Percentiles rank a stretch among this genome's conserved stretches.
These are phyloP conservation scores for Closterium sp. DNA, from an alignment of 139 green algal species.

Conservation along the genomic window DNA sequence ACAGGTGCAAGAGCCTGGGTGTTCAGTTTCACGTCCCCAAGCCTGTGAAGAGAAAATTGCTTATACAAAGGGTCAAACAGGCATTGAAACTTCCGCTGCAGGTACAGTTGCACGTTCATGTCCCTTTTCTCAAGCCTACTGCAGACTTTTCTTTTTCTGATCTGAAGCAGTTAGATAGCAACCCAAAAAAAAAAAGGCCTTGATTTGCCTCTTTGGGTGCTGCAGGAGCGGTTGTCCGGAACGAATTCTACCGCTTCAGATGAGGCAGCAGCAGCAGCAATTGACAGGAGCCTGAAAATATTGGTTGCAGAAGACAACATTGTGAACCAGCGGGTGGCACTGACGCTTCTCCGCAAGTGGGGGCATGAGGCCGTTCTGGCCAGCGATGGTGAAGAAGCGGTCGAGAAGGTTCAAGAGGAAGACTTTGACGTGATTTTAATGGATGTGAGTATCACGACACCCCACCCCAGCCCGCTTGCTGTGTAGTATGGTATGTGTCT, in stretches of 20 bases:
- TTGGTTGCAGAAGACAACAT: conserved; percentile 42
- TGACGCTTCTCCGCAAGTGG: conserved; percentile 32
- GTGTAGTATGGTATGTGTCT: no score
- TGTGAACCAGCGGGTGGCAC: conserved; percentile 37
- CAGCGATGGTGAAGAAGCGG: conserved; percentile 12
- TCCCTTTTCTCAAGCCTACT: no score
- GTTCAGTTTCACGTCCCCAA: not conserved
- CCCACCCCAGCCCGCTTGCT: no score
- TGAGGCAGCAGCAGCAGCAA: not conserved
- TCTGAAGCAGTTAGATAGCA: no score
- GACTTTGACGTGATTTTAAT: conserved; percentile 42
- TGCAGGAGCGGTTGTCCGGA: not conserved
- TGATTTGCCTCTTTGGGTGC: not conserved
- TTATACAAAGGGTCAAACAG: not conserved
- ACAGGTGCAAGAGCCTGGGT: not conserved
- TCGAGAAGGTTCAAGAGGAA: conserved; percentile 27
- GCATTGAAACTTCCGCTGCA: not conserved
- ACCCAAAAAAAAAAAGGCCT: no score
- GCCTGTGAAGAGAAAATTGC: not conserved
- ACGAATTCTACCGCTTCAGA: not conserved
- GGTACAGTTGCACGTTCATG: no score
- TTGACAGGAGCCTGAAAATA: conserved; percentile 16
- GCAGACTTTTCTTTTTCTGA: no score
- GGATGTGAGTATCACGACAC: conserved; percentile 19
- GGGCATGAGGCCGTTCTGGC: conserved; percentile 22